Evolutionary conservation across 2,329 filamentous ascomycete species (phyloP).

Genomic region (Calonectria pauciramosa): DNA sequence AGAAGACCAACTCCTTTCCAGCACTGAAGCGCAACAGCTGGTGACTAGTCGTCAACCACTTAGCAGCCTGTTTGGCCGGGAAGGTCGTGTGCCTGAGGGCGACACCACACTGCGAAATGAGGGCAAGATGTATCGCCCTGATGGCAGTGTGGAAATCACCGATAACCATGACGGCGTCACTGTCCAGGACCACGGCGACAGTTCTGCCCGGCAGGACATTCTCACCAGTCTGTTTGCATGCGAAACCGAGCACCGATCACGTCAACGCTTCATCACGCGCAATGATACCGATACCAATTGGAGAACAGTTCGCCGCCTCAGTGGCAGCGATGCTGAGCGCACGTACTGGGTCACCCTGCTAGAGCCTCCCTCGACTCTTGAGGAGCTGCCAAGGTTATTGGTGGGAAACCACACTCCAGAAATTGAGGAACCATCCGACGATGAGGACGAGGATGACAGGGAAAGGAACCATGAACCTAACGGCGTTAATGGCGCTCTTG

Average conservation of each 20-base stretch:
- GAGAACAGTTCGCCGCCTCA: slow-evolving; percentile 50
- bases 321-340: slow-evolving; percentile 50
- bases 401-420: slow-evolving; percentile 48
- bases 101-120: slow-evolving; percentile 70
- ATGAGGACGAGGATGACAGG: slow-evolving; percentile 45
- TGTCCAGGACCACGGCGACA: slow-evolving; percentile 72
- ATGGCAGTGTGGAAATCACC: slow-evolving; percentile 75
- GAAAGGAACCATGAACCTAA: slow-evolving; percentile 37
- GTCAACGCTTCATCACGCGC: slow-evolving; percentile 46
- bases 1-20: slow-evolving; percentile 83
- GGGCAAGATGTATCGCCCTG: slow-evolving; percentile 74
- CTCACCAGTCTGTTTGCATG: slow-evolving; percentile 67
- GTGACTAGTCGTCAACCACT: slow-evolving; percentile 82
- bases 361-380: slow-evolving; percentile 60
- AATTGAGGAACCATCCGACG: slow-evolving; percentile 46
- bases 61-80: slow-evolving; percentile 80
- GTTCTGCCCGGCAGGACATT: slow-evolving; percentile 71
- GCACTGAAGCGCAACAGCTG: slow-evolving; percentile 81
- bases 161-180: slow-evolving; percentile 71
- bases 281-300: slow-evolving; percentile 53
- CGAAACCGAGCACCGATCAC: slow-evolving; percentile 47
- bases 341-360: slow-evolving; percentile 60
- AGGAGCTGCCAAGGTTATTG: slow-evolving; percentile 58
- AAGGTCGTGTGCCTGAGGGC: slow-evolving; percentile 75
- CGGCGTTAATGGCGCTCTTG: slow-evolving; percentile 42